Evolutionary conservation across 495 filamentous ascomycete genomes (phyloP).

Genomic region (Aspergillus asperescens): DNA sequence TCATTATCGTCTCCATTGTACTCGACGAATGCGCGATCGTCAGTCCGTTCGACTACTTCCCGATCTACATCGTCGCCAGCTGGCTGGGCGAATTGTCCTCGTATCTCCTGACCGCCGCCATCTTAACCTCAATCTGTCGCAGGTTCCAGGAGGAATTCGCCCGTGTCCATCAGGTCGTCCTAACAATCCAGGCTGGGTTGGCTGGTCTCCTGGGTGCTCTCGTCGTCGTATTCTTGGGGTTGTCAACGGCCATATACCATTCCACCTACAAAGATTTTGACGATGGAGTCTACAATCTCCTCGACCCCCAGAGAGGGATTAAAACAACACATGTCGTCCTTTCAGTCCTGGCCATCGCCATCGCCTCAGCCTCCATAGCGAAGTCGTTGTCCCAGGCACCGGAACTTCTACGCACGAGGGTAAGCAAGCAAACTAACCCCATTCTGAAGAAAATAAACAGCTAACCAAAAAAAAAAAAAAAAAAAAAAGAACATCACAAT

Average conservation of each 20-base stretch:
- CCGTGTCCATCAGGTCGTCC: background rate
- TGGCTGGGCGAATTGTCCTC: background rate
- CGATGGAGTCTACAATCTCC: background rate
- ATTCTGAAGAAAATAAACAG: background rate
- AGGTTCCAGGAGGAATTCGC: background rate
- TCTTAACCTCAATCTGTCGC: background rate
- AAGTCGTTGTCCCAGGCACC: background rate
- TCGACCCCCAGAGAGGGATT: background rate
- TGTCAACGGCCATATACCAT: background rate
- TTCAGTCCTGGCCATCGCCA: background rate
- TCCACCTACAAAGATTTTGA: background rate
- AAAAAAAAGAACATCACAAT: background rate
- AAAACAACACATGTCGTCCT: background rate
- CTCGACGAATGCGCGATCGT: background rate
- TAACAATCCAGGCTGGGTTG: background rate
- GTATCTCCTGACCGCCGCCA: background rate
- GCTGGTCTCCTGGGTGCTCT: background rate
- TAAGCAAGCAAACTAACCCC: background rate
- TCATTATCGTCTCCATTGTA: background rate
- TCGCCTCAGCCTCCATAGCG: background rate
- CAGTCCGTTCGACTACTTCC: background rate
- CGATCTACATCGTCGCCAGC: background rate
- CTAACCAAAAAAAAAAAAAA: background rate
- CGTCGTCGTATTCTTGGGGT: background rate
- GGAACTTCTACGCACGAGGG: background rate